Evolutionary conservation across 1,139 yeast species (phyloP), one percentile per base, ranked within the genome.

Genomic region (Casaregolazyma suthepensis): DNA sequence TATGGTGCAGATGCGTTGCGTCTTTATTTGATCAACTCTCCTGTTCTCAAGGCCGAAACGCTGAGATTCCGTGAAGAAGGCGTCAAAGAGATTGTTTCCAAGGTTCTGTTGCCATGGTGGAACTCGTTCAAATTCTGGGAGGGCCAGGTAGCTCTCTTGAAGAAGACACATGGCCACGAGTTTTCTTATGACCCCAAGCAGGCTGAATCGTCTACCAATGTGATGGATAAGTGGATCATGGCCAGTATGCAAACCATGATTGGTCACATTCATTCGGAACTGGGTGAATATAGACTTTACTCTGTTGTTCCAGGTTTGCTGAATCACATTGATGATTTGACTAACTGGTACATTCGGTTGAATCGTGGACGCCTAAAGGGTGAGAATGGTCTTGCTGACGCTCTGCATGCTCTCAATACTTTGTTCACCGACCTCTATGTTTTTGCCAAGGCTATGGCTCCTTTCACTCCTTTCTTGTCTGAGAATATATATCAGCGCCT

Each of bases 1-100:
- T 91, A 88, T 67, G 99, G 99, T 77, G 96, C 99, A 48, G 99
- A 93, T 77, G 96, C 99, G 31, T 79, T 93, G 66, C 85, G 99
- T 74, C 79, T 93, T 67, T 93, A 94, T 69, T 82, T 93, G 75
- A 93, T 93, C 74, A 94, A 91, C 74, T 93, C 99, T 4, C 99
- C 99, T 26, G 98, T 94, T 19, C 79, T 94, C 67, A 86, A 95
- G 67, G 99, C 98, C 48, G 99, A 93, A 74, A 83, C 97, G 53
- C 80, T 93, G 78, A 88, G 90, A 68, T 93, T 93, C 78, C 91
- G 91, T 74, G 99, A 93, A 74, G 98, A 91, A 69, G 99, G 99
- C 74, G 99, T 93, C 48, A 89, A 90, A 70, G 99, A 93, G 72
- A 96, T 93, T 67, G 95, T 93, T 46, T 86, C 97, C 46, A 88